phyloP scores from a whole-genome alignment of 108 stramenopile genomes.

The Discostella pseudostelligera region DNA sequence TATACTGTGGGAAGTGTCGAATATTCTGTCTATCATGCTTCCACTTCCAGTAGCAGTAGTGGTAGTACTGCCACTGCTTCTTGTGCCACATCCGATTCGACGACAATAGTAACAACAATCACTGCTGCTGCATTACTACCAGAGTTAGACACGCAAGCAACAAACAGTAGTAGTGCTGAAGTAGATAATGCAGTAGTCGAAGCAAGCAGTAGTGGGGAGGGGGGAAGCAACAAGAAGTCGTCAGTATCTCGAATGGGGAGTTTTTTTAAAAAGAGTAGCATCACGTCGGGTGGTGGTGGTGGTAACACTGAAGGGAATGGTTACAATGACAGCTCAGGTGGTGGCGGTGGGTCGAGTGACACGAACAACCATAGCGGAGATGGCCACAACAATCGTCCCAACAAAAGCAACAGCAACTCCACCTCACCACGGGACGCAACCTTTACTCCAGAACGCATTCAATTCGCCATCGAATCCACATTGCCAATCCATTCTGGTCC shows the following conservation, averaged over 20 bases:
- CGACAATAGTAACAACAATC: background rate
- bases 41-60: too few relatives aligned
- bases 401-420: constrained; percentile 15
- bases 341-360: background rate
- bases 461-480: constrained; percentile 31
- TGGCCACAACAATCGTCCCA: constrained; percentile 12
- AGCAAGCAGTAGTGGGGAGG: background rate
- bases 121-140: background rate
- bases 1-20: constrained; percentile 18
- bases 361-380: background rate
- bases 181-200: background rate
- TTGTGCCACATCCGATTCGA: background rate
- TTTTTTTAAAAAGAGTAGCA: constrained; percentile 12
- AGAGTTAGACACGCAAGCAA: background rate
- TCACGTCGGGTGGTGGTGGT: too few relatives aligned
- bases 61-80: too few relatives aligned
- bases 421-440: background rate
- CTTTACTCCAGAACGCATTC: constrained; percentile 25
- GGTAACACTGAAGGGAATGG: background rate
- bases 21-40: background rate
- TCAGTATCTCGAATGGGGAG: constrained; percentile 3
- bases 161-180: background rate
- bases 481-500: constrained; percentile 29
- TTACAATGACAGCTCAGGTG: background rate
- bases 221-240: background rate